Base-by-base conservation (phyloP, 1,284 basidiomycete species). In the Kalmanozyma brasiliensis region DNA sequence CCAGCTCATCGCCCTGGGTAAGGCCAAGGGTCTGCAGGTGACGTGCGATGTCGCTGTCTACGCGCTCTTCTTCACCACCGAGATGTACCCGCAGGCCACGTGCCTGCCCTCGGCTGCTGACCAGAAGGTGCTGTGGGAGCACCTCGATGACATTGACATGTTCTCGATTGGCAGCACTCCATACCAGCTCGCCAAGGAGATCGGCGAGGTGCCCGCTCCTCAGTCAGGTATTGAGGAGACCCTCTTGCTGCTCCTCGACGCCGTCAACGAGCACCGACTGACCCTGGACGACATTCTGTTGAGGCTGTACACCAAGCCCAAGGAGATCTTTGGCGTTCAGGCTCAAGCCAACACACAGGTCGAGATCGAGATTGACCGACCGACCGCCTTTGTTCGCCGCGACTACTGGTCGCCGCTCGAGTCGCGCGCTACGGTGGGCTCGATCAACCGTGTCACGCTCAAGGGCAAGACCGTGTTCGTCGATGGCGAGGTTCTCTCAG, bases 31-130 rank as follows among this genome's bases (percentile, higher is more conserved):
- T 24, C 87, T 98, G 74, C 90, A 92, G 79, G 95, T 98, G 58
- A 98, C 94, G 2, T 98, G 95, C 82, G 96, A 99, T 77, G 93
- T 97, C 32, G 89, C 94, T 9, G 87, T 98, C 33, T 98, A 93
- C 83, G 88, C 92, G 10, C 85, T 99, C 61, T 98, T 97, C 88
- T 94, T 94, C 85, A 88, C 88, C 22, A 86, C 86, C 52, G 89
- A 91, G 67, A 87, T 91, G 72, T 80, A 72, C 67, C 79, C 78
- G 1, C 63, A 71, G 41, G 86, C 89, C 7, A 84, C 84, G 29
- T 87, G 88, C 74, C 86, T 98, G 36, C 94, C 95, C 1, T 86
- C 90, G 0, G 81, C 83, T 1, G 88, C 89, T 52, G 92, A 96
- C 75, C 94, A 97, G 83, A 86, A 87, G 52, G 88, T 89, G 2